These are phyloP conservation scores for Ophiostoma triangulosporum DNA, from an alignment of 2,329 filamentous ascomycete genomes.

Conservation along the genomic window DNA sequence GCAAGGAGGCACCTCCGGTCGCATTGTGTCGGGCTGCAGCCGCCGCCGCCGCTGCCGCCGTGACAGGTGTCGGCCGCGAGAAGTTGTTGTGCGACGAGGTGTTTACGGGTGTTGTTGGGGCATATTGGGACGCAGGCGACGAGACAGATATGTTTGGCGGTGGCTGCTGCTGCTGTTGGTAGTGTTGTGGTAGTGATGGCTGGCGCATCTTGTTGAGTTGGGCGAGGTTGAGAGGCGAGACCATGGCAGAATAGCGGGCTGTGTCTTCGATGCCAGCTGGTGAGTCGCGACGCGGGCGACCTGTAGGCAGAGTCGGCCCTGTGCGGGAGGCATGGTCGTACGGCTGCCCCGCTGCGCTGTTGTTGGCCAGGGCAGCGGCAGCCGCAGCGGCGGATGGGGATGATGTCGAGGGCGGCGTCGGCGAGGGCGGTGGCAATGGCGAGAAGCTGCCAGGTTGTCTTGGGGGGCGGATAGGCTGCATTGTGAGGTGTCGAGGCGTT, in stretches of 20 bases:
- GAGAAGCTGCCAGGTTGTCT: slow-evolving; percentile 44
- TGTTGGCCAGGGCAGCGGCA: slow-evolving; percentile 14
- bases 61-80: slow-evolving; percentile 36
- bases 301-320: slow-evolving; percentile 17
- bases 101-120: slow-evolving; percentile 19
- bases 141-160: not conserved
- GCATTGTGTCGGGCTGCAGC: slow-evolving; percentile 8
- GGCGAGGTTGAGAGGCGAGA: slow-evolving; percentile 27
- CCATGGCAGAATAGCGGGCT: slow-evolving; percentile 6
- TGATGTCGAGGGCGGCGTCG: not conserved
- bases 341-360: slow-evolving; percentile 6
- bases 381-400: slow-evolving; percentile 1
- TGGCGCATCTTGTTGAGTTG: slow-evolving; percentile 31
- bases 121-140: not conserved
- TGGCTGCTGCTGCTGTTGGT: not conserved
- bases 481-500: slow-evolving; percentile 19
- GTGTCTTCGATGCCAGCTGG: slow-evolving; percentile 29
- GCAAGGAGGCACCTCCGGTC: not conserved
- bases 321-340: slow-evolving; percentile 3
- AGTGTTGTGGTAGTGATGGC: not conserved
- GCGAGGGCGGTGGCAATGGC: slow-evolving; percentile 27
- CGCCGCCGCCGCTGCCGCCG: slow-evolving; percentile 17
- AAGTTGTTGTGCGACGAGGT: slow-evolving; percentile 37
- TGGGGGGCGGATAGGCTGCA: slow-evolving; percentile 34
- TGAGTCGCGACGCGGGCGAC: slow-evolving; percentile 29